A percentile compares a stretch with the other conserved stretches of the same genome.
Conservation (phyloP, 176 grass and related monocot species). For the Guadua angustifolia region DNA sequence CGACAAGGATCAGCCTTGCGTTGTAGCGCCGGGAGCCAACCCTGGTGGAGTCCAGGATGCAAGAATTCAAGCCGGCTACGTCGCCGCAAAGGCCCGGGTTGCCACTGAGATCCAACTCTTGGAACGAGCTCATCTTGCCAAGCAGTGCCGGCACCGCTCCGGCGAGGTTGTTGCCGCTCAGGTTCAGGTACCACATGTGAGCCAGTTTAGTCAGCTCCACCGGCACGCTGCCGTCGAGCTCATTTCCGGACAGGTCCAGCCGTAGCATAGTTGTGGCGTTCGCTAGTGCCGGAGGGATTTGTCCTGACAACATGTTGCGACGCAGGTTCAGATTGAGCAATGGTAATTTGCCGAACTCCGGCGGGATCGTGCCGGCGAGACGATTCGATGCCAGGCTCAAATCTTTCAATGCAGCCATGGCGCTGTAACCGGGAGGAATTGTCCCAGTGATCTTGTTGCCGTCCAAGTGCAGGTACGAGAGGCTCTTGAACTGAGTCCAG, state of each 20-base stretch:
- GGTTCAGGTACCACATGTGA: slow-evolving; percentile 59
- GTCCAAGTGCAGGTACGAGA: slow-evolving; percentile 58
- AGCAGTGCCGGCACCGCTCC: slow-evolving; percentile 56
- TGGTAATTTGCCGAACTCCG: slow-evolving; percentile 45
- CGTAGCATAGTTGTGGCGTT: slow-evolving; percentile 30
- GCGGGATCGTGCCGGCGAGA: slow-evolving; percentile 55
- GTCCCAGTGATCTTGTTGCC: slow-evolving; percentile 64
- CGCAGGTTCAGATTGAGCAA: slow-evolving; percentile 72
- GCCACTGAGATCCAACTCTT: slow-evolving; percentile 60
- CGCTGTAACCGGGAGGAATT: slow-evolving; percentile 54
- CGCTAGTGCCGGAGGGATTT: slow-evolving; percentile 52
- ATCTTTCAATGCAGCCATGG: slow-evolving; percentile 50
- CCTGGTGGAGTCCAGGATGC: slow-evolving; percentile 18
- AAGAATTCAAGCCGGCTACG: slow-evolving; percentile 47
- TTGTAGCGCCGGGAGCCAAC: slow-evolving; percentile 21
- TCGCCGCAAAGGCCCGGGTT: slow-evolving; percentile 74
- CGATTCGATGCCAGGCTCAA: slow-evolving; percentile 60
- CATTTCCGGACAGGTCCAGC: slow-evolving; percentile 71
- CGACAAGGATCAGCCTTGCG: slow-evolving; percentile 44
- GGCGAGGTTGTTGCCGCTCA: slow-evolving; percentile 63
- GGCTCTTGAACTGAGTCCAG: slow-evolving; percentile 60
- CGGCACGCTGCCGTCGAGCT: slow-evolving; percentile 51
- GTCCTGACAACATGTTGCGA: slow-evolving; percentile 52
- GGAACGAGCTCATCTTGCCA: slow-evolving; percentile 53
- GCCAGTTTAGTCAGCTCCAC: slow-evolving; percentile 54